Evolutionary conservation across 306 rosid genomes (phyloP), one percentile per base, ranked within the genome.

Genomic region (Fagus crenata): DNA sequence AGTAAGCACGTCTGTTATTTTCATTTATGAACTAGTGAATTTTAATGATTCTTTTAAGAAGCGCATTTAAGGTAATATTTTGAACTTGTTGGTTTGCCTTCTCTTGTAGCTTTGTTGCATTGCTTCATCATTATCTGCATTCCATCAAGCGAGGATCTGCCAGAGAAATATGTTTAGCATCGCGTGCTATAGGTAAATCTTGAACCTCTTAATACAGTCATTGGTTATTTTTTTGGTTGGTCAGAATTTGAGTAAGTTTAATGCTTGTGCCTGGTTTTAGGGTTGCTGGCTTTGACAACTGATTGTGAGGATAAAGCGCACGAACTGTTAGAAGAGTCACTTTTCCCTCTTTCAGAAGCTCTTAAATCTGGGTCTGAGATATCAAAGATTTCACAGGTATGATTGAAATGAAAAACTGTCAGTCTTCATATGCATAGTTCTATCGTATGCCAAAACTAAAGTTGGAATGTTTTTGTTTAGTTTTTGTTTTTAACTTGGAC

Each of bases 231-330:
- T 18, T 43, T 43, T 11, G 7, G 2, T 31, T 22, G 36, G 64
- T 36, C 35, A 64, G 49, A n/a, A 43, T n/a, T 60, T 28, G 4
- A 5, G 11, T 46, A 46, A 46, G 51, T 46, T 46, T 46, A 46
- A 46, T 46, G 8, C 51, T 46, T 46, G 51, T 46, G 51, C 51
- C 51, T n/a, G 69, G 75, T 75, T 53, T 41, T 78, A 84, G 88
- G 84, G 15, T 71, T 82, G 73, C 72, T 85, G 82, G 82, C 84
- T 9, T 41, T 83, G 51, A 80, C 75, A 35, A 32, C 77, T 43
- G 14, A 33, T 64, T 71, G 33, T 2, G 18, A 69, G 42, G 74
- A 80, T 40, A 77, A 82, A 12, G 72, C 67, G 0, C 73, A 73
- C 60, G 89, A 85, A 58, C 36, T 80, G 22, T 80, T 53, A 55